Base-by-base conservation (phyloP, 202 grass and related monocot species). In the Tripidium arundinaceum region DNA sequence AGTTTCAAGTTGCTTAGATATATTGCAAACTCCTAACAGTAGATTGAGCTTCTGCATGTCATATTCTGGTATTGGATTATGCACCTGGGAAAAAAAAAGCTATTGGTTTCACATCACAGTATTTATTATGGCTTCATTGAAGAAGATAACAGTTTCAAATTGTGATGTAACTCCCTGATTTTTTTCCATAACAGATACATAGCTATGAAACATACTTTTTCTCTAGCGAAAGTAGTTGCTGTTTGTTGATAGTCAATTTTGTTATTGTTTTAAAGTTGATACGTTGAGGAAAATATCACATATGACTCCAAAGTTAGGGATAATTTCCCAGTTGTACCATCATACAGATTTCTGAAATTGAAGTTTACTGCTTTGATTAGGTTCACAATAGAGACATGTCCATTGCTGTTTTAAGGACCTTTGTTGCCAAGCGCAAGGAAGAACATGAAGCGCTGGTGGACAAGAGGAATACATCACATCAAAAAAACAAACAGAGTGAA, bases 361-460 rank as follows among this genome's bases (percentile, higher is more conserved):
- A 61, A 71, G 11, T 80, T 78, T 84, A n/a, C 50, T 77, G 28
- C 22, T 85, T 83, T 82, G 37, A 75, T 83, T 90, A 98, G 96
- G 90, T 98, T 52, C 87, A 98, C 87, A 98, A 98, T 54, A 89
- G 96, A 84, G 96, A 98, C 31, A 95, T 98, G 88, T 98, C 92
- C 57, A 93, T 98, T 84, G 96, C 92, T 67, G 77, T 98, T 74
- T 85, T 98, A 75, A 91, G 96, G 87, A 86, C 86, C 66, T 98
- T 89, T 67, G 84, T 98, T 64, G 39, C 61, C 47, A 98, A 93
- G 70, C 88, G 88, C 21, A 93, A 95, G 83, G 92, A 98, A 90
- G 94, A 94, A 60, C 86, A 95, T 68, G 90, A 86, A 41, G 62
- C 80, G 70, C 72, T 86, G 77, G 59, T 87, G 65, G 83, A 89